Evolutionary conservation across 1,284 basidiomycete genomes (phyloP), one percentile per base, ranked within the genome.

Genomic region (Sanghuangporus weigelae): DNA sequence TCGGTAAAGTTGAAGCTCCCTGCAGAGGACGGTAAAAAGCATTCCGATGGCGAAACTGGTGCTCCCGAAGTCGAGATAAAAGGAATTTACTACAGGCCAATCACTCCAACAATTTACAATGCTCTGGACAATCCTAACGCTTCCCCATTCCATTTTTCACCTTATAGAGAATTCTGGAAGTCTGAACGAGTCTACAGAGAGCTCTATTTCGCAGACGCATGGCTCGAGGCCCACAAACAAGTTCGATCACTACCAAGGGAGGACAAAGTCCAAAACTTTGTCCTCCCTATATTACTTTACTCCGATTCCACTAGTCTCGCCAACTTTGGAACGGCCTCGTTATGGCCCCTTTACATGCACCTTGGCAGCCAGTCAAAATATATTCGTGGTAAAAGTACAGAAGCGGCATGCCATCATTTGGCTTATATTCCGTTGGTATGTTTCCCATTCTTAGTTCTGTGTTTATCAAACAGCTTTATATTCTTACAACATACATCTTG

Each of bases 281-380:
- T 68, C 1, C 66, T 65, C 0, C 55, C 78, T 2, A 74, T 76
- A 70, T 73, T 76, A 70, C 46, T 77, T 7, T 76, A 71, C 67
- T 78, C 76, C 0, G 76, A 78, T 63, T 67, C 70, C 1, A 77
- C 73, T 1, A 75, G 74, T 36, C 69, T 76, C 7, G 66, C 76
- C 11, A 67, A 67, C 21, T 77, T 77, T 66, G 73, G 75, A 0
- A 68, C 31, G 12, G 70, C 71, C 0, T 69, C 70, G 12, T 64
- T 75, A 1, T 77, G 73, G 73, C 76, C 74, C 0, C 53, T 74
- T 1, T 76, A 74, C 11, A 23, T 73, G 69, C 69, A 66, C 21
- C 64, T 72, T 46, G 72, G 70, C 11, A 73, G 73, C 38, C 63
- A 72, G 16, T 72, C 72, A 0, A 76, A 77, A 59, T 74, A 73